Percentiles rank a stretch among this genome's conserved stretches.
phyloP scores from a whole-genome alignment of 2,329 filamentous ascomycete species.

The Exophiala viscosa region DNA sequence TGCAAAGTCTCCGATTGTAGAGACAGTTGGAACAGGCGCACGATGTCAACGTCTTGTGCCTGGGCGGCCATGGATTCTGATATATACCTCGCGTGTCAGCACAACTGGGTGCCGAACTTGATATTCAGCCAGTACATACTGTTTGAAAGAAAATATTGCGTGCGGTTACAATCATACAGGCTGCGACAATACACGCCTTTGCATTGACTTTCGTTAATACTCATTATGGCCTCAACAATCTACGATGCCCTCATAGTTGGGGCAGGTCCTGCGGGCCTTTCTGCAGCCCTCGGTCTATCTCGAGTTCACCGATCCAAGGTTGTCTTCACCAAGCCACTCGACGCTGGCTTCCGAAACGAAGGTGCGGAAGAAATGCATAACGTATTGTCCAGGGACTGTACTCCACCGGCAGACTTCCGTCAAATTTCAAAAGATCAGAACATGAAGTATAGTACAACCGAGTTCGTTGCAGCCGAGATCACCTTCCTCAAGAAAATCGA shows the following conservation, averaged over 20 bases:
- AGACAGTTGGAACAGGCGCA: too few species aligned
- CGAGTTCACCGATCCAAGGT: slow-evolving; percentile 25
- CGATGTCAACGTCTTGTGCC: too few species aligned
- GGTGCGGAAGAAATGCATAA: slow-evolving; percentile 23
- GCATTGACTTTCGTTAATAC: too few species aligned
- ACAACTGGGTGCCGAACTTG: too few species aligned
- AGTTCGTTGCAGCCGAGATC: slow-evolving; percentile 19
- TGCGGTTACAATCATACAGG: too few species aligned
- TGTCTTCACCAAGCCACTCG: slow-evolving; percentile 19
- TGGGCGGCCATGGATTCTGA: too few species aligned
- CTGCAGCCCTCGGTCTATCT: slow-evolving; percentile 24
- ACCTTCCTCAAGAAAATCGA: slow-evolving; percentile 1
- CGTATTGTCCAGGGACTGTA: slow-evolving; percentile 26
- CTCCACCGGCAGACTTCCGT: slow-evolving; percentile 26
- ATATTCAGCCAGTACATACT: too few species aligned
- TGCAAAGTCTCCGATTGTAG: too few species aligned
- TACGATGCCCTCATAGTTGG: slow-evolving; percentile 14
- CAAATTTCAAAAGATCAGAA: slow-evolving; percentile 24
- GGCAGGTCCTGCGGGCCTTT: slow-evolving; percentile 27
- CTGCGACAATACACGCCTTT: too few species aligned
- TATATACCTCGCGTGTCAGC: too few species aligned
- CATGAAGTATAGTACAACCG: slow-evolving; percentile 4
- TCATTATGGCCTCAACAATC: not conserved
- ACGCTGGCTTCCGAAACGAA: slow-evolving; percentile 28
- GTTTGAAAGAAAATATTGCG: too few species aligned